phyloP scores from a whole-genome alignment of 257 asterid species.

The Rhazya stricta region DNA sequence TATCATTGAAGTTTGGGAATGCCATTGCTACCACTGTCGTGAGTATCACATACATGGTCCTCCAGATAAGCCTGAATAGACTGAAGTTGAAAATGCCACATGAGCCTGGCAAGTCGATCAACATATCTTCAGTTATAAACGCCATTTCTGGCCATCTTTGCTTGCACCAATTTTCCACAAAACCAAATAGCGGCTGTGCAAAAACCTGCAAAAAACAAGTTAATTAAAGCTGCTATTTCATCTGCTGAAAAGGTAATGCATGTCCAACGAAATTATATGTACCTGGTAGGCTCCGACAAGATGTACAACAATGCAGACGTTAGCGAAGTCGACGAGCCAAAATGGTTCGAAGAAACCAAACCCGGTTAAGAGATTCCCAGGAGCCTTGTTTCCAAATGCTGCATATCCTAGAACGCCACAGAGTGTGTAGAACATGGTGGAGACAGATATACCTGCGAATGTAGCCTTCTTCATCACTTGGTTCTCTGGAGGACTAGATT shows the following conservation, averaged over 20 bases:
- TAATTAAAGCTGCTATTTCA: not conserved
- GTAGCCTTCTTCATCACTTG: constrained; percentile 53
- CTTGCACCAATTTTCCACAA: constrained; percentile 37
- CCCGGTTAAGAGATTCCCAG: constrained; percentile 73
- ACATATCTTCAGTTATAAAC: constrained; percentile 29
- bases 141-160: constrained; percentile 32
- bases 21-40: constrained; percentile 51
- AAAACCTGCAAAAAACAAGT: constrained; percentile 36
- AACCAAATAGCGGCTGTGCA: constrained; percentile 51
- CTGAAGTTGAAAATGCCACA: constrained; percentile 29
- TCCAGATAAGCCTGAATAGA: constrained; percentile 51
- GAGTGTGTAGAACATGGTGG: constrained; percentile 46
- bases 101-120: constrained; percentile 16
- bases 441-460: constrained; percentile 28
- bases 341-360: constrained; percentile 74
- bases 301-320: constrained; percentile 55
- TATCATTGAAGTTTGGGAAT: constrained; percentile 67
- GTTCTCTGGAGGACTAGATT: constrained; percentile 41
- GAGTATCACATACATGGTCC: constrained; percentile 44
- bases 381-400: constrained; percentile 69
- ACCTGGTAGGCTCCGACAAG: constrained; percentile 76
- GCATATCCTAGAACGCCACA: constrained; percentile 67
- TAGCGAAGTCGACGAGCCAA: constrained; percentile 61
- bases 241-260: not conserved
- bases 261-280: not conserved